Conservation (phyloP, 495 filamentous ascomycete species). For the Penicillium verhagenii region DNA sequence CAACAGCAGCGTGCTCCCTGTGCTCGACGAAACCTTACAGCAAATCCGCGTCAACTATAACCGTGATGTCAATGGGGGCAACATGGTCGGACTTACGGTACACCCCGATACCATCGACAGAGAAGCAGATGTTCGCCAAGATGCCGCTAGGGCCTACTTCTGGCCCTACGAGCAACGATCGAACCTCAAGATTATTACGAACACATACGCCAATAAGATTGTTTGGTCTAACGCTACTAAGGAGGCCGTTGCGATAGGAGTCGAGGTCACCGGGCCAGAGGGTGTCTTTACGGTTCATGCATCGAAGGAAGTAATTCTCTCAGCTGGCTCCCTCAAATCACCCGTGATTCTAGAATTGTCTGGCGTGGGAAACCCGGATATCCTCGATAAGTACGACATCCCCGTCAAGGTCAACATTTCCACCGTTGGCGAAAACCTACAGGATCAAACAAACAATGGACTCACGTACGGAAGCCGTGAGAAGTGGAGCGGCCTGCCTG, state of each 20-base stretch:
- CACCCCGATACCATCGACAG: slow-evolving; percentile 42
- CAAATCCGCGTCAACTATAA: slow-evolving; percentile 37
- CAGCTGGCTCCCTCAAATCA: slow-evolving; percentile 57
- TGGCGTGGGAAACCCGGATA: slow-evolving; percentile 50
- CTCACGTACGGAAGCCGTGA: slow-evolving; percentile 17
- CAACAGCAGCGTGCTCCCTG: slow-evolving; percentile 27
- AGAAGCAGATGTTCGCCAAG: slow-evolving; percentile 47
- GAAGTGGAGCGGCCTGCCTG: slow-evolving; percentile 16
- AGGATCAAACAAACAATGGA: slow-evolving; percentile 41
- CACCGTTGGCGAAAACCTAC: slow-evolving; percentile 48
- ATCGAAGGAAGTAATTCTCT: slow-evolving; percentile 55
- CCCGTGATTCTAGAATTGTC: slow-evolving; percentile 61
- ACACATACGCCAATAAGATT: slow-evolving; percentile 36
- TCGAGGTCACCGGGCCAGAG: slow-evolving; percentile 20
- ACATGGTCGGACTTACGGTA: slow-evolving; percentile 37
- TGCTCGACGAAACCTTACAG: slow-evolving; percentile 22
- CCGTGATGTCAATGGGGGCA: slow-evolving; percentile 39
- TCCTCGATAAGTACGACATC: slow-evolving; percentile 37
- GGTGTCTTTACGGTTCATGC: slow-evolving; percentile 40
- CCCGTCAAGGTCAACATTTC: slow-evolving; percentile 38
- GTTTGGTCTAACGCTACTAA: slow-evolving; percentile 20
- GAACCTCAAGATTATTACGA: slow-evolving; percentile 35
- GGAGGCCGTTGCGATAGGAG: slow-evolving; percentile 23
- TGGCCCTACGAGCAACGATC: slow-evolving; percentile 30
- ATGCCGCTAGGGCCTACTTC: slow-evolving; percentile 52